A percentile compares a stretch with the other conserved stretches of the same genome.
phyloP scores from a whole-genome alignment of 2,329 filamentous ascomycete genomes.

The Boeremia exigua region DNA sequence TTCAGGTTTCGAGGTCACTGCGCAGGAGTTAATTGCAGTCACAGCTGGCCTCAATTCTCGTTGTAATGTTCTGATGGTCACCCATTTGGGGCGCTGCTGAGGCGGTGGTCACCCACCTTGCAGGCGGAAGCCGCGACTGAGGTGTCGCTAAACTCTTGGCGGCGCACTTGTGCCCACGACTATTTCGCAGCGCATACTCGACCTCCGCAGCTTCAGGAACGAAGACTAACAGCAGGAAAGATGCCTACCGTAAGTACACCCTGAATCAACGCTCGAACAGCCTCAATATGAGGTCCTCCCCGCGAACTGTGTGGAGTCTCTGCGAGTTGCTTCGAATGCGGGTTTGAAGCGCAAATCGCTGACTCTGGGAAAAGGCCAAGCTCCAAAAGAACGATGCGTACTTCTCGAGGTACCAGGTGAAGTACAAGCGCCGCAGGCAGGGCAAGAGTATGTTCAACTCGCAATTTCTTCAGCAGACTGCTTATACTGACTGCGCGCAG shows the following conservation, averaged over 20 bases:
- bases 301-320: slow-evolving; percentile 47
- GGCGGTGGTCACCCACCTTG: slow-evolving; percentile 32
- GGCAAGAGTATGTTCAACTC: slow-evolving; percentile 88
- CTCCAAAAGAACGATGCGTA: slow-evolving; percentile 96
- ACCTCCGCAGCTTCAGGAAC: slow-evolving; percentile 33
- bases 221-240: slow-evolving; percentile 38
- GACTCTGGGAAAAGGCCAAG: slow-evolving; percentile 93
- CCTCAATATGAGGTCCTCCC: slow-evolving; percentile 30
- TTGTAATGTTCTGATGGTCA: not conserved
- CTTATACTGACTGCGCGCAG: slow-evolving; percentile 65
- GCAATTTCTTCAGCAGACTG: not conserved
- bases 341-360: slow-evolving; percentile 99
- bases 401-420: slow-evolving; percentile 99
- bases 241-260: slow-evolving; percentile 58
- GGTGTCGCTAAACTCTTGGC: slow-evolving; percentile 26
- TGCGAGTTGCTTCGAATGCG: slow-evolving; percentile 91
- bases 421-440: slow-evolving; percentile 95
- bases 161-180: slow-evolving; percentile 18
- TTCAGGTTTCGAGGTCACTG: too few species aligned
- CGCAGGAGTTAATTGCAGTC: too few species aligned
- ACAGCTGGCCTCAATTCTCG: too few species aligned
- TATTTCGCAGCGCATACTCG: slow-evolving; percentile 29
- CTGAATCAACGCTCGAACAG: slow-evolving; percentile 23
- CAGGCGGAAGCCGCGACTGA: slow-evolving; percentile 15
- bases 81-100: slow-evolving; percentile 1